Evolutionary conservation across 2,329 filamentous ascomycete genomes (phyloP), one percentile per base, ranked within the genome.

Genomic region (Cladosporium sp.): DNA sequence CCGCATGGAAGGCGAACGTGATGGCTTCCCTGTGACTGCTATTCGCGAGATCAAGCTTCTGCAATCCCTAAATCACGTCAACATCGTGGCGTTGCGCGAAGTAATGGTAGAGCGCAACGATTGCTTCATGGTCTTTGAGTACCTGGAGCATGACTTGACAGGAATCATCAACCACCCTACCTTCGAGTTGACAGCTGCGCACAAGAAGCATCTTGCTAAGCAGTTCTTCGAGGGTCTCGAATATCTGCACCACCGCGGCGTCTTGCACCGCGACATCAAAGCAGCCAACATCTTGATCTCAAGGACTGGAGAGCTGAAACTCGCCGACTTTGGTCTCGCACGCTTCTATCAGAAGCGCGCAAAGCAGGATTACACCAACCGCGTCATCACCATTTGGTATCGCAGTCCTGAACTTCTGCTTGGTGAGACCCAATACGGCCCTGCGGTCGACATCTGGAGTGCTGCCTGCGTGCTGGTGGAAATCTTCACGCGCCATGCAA

Each of bases 91-190:
- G 49, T 81, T 97, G 21, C 88, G 91, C 70, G 93, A 97, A 80
- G 92, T 96, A 71, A 99, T 99, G 95, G 95, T 99, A 2, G 95
- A 99, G 80, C 92, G 90, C 76, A 98, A 98, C 72, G 93, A 98
- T 79, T 99, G 95, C 78, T 99, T 96, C 80, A 99, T 99, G 95
- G 95, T 99, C 3, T 99, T 99, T 71, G 95, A 99, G 78, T 99
- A 99, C 76, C 85, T 98, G 36, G 94, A 95, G 1, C 95, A 99
- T 77, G 95, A 99, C 77, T 83, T 99, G 68, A 99, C 95, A 2
- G 95, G 95, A 15, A 83, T 99, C 36, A 87, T 99, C 68, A 98
- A 98, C 74, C 95, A 99, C 74, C 95, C 95, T 0, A 90, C 90
- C 0, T 99, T 97, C 80, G 90, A 89, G 67, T 86, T 99, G 15